phyloP scores from a whole-genome alignment of 768 basidiomycete species.

The Xerocomellus intermedius region DNA sequence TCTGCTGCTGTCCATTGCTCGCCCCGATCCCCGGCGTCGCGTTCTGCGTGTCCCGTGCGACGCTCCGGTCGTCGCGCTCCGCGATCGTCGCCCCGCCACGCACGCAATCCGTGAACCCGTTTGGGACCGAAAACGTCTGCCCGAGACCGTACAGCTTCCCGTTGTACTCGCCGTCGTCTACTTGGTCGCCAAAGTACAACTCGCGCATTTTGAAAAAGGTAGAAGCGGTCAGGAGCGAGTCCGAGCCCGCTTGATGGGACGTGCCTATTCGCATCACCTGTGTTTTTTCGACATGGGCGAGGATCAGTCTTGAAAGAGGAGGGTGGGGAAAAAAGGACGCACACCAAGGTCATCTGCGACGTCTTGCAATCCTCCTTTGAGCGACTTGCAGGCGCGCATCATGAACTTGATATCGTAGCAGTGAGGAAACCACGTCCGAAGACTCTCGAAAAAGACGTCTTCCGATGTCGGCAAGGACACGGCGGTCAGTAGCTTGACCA shows the following conservation, averaged over 20 bases:
- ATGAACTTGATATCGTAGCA: constrained; percentile 98
- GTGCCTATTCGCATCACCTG: constrained; percentile 89
- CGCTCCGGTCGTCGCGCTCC: constrained; percentile 67
- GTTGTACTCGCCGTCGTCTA: constrained; percentile 81
- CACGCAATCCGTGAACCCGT: constrained; percentile 63
- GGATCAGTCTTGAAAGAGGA: not conserved
- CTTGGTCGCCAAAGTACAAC: constrained; percentile 84
- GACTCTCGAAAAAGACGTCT: constrained; percentile 83
- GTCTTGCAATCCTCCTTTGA: constrained; percentile 89
- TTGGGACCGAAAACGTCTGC: constrained; percentile 67
- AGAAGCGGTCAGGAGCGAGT: constrained; percentile 87
- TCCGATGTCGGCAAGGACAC: constrained; percentile 86
- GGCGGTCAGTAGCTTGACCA: constrained; percentile 88
- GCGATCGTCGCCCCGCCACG: constrained; percentile 79
- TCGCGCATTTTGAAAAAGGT: constrained; percentile 97
- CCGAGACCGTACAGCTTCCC: constrained; percentile 84
- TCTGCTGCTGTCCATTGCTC: constrained; percentile 23
- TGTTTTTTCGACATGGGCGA: not conserved
- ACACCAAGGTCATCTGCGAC: constrained; percentile 96
- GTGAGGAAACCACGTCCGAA: constrained; percentile 91
- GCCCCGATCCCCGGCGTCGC: constrained; percentile 47
- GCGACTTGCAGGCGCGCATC: constrained; percentile 80
- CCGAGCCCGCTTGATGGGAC: constrained; percentile 97
- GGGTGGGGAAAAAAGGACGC: constrained; percentile 30
- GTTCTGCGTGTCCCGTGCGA: constrained; percentile 50